Evolutionary conservation across 228 moss, liverwort and hornwort species (phyloP).

Genomic region (Sphagnum fallax): DNA sequence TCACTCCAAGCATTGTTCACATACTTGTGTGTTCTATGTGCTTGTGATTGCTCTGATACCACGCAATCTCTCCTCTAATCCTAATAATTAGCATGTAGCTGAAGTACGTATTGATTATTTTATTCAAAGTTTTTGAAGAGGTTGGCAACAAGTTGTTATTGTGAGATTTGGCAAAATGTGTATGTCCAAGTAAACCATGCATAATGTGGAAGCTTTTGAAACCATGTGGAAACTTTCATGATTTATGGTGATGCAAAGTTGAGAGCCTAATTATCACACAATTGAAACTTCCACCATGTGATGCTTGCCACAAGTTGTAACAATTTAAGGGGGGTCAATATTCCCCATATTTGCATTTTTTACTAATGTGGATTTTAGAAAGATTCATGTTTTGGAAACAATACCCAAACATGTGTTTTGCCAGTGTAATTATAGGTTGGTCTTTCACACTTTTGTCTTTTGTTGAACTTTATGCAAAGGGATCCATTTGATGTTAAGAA

Average conservation of each 20-base stretch:
- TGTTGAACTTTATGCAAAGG: conserved; percentile 89
- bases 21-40: no score
- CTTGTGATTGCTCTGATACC: no score
- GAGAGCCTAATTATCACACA: conserved; percentile 90
- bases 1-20: no score
- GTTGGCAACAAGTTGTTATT: no score
- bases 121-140: no score
- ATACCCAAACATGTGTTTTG: conserved; percentile 90
- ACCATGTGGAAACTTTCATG: no score
- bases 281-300: conserved; percentile 91
- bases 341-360: conserved; percentile 50
- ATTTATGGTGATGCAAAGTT: conserved; percentile 42
- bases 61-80: no score
- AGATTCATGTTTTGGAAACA: conserved; percentile 58
- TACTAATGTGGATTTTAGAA: conserved; percentile 28
- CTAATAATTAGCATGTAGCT: no score
- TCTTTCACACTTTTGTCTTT: conserved; percentile 96
- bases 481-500: conserved; percentile 81
- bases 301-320: conserved; percentile 86
- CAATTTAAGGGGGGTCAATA: conserved; percentile 85
- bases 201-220: no score
- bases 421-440: conserved; percentile 97
- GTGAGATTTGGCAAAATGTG: no score
- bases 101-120: no score
- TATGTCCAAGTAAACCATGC: no score